Conservation (phyloP, 495 filamentous ascomycete genomes). For the Penicillium roqueforti region DNA sequence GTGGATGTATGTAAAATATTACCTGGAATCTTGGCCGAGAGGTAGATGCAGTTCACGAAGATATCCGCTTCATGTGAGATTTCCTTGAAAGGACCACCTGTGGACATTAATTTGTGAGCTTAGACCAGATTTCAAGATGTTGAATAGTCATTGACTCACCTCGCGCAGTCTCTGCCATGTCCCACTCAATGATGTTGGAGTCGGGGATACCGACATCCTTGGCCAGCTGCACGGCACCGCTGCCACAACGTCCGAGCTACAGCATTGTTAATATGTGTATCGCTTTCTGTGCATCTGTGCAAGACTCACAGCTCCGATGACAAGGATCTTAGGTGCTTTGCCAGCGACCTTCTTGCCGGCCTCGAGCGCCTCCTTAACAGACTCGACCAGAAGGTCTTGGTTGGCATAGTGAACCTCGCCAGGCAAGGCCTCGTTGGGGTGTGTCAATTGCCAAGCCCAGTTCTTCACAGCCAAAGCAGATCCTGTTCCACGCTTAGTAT, state of each 20-base stretch:
- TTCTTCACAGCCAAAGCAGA: constrained; percentile 75
- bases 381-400: constrained; percentile 64
- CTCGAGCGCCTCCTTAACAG: constrained; percentile 66
- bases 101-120: neutral
- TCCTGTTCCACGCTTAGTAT: constrained; percentile 20
- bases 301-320: constrained; percentile 54
- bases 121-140: neutral
- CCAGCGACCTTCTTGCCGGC: constrained; percentile 53
- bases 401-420: constrained; percentile 72
- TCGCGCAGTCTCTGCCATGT: constrained; percentile 76
- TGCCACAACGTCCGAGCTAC: constrained; percentile 76
- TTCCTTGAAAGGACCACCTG: constrained; percentile 79
- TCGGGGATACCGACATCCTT: constrained; percentile 70
- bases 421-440: constrained; percentile 61
- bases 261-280: constrained; percentile 7
- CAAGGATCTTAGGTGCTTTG: constrained; percentile 48
- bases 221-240: constrained; percentile 77
- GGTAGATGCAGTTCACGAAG: constrained; percentile 92
- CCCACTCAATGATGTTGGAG: constrained; percentile 80
- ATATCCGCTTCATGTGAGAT: constrained; percentile 67
- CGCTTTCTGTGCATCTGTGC: neutral
- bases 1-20: neutral
- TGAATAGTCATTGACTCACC: constrained; percentile 15
- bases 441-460: constrained; percentile 83
- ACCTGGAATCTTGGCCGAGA: constrained; percentile 59